Percentiles rank a stretch among this genome's conserved stretches.
Conservation (phyloP, 495 filamentous ascomycete genomes). For the Penicillium verhagenii region DNA sequence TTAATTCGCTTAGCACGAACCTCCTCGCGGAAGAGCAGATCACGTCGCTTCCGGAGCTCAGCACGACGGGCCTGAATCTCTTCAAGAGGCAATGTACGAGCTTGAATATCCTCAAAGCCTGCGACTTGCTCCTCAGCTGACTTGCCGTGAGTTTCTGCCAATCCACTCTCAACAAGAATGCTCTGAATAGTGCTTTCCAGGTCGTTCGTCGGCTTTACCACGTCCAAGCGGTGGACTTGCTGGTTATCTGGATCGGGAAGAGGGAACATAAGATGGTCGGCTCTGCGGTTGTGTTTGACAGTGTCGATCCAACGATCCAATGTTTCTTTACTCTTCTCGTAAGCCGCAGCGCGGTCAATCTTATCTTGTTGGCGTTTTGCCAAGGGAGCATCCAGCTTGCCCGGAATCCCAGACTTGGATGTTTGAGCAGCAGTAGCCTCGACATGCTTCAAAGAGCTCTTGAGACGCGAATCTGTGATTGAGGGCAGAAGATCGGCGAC, state of each 20-base stretch:
- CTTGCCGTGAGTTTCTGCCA: slow-evolving; percentile 58
- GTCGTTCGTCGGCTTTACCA: slow-evolving; percentile 64
- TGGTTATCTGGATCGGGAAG: slow-evolving; percentile 66
- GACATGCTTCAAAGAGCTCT: slow-evolving; percentile 73
- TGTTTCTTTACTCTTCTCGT: slow-evolving; percentile 87
- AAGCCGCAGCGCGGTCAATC: slow-evolving; percentile 79
- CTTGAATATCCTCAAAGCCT: slow-evolving; percentile 68
- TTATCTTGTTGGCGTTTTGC: slow-evolving; percentile 88
- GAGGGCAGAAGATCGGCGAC: slow-evolving; percentile 73
- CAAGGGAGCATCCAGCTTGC: slow-evolving; percentile 81
- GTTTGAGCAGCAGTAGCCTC: slow-evolving; percentile 47
- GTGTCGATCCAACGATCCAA: slow-evolving; percentile 90
- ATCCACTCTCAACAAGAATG: slow-evolving; percentile 85
- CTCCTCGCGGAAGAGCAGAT: slow-evolving; percentile 89
- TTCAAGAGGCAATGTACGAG: slow-evolving; percentile 61
- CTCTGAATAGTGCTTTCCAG: slow-evolving; percentile 80
- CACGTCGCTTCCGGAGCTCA: slow-evolving; percentile 75
- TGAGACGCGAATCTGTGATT: slow-evolving; percentile 71
- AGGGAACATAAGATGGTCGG: slow-evolving; percentile 91
- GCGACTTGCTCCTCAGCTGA: slow-evolving; percentile 62
- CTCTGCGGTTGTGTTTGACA: slow-evolving; percentile 87
- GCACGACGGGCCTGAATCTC: slow-evolving; percentile 72
- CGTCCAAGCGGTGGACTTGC: slow-evolving; percentile 45
- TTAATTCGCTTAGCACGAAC: slow-evolving; percentile 86
- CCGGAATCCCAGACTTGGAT: slow-evolving; percentile 51